phyloP scores from a whole-genome alignment of 2,329 filamentous ascomycete species.

The Zarea fungicola region DNA sequence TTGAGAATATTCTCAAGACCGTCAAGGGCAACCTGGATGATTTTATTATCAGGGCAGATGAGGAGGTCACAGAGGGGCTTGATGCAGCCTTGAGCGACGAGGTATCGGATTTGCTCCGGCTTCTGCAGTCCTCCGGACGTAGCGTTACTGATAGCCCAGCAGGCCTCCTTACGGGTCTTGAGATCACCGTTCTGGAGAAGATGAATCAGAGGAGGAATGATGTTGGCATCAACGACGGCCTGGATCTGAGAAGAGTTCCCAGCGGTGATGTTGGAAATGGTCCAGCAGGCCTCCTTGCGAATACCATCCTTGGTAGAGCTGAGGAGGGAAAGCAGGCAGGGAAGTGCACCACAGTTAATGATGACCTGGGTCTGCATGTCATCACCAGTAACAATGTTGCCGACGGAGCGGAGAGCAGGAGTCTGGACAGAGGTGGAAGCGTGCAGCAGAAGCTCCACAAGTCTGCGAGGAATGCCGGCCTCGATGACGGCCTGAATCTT shows the following conservation, averaged over 20 bases:
- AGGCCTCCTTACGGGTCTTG: slow-evolving; percentile 98
- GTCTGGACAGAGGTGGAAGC: slow-evolving; percentile 98
- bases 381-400: slow-evolving; percentile 97
- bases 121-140: slow-evolving; percentile 97
- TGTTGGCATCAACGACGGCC: slow-evolving; percentile 91
- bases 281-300: slow-evolving; percentile 99
- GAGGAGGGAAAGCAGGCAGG: slow-evolving; percentile 86
- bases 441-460: slow-evolving; percentile 97
- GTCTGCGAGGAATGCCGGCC: slow-evolving; percentile 89
- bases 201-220: slow-evolving; percentile 93
- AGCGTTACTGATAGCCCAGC: slow-evolving; percentile 98
- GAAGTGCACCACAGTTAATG: slow-evolving; percentile 93
- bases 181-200: slow-evolving; percentile 94
- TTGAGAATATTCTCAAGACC: slow-evolving; percentile 99
- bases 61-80: slow-evolving; percentile 95
- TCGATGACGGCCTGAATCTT: slow-evolving; percentile 99
- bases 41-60: slow-evolving; percentile 97
- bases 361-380: slow-evolving; percentile 99
- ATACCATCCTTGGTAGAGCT: slow-evolving; percentile 98
- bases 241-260: slow-evolving; percentile 98
- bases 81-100: slow-evolving; percentile 91
- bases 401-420: slow-evolving; percentile 90
- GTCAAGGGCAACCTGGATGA: slow-evolving; percentile 96
- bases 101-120: slow-evolving; percentile 95
- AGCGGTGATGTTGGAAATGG: slow-evolving; percentile 97